phyloP scores from a whole-genome alignment of 2,329 filamentous ascomycete genomes.

The Aureobasidium subglaciale region DNA sequence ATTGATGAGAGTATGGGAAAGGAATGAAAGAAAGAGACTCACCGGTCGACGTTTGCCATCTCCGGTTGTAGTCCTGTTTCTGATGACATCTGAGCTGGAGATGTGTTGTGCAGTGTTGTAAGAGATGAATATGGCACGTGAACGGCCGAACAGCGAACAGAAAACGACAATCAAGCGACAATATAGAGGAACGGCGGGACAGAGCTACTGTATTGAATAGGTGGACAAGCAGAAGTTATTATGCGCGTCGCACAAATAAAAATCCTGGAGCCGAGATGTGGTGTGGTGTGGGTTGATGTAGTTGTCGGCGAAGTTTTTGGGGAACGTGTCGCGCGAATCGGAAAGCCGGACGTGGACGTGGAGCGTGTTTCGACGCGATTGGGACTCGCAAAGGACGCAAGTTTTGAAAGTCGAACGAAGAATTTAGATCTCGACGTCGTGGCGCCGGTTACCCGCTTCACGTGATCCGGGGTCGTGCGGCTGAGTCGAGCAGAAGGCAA shows the following conservation, averaged over 20 bases:
- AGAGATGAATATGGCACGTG: constrained; percentile 10
- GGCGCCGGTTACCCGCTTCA: background rate
- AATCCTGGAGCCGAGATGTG: constrained; percentile 1
- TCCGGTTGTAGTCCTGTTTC: constrained; percentile 15
- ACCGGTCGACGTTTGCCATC: constrained; percentile 49
- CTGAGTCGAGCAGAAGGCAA: constrained; percentile 7
- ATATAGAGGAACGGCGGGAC: constrained; percentile 9
- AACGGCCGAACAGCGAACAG: constrained; percentile 6
- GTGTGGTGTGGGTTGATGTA: background rate
- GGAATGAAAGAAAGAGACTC: constrained; percentile 36
- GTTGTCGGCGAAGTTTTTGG: background rate
- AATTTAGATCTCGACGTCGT: constrained; percentile 2
- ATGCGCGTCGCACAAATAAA: constrained; percentile 13
- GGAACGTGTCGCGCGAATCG: constrained; percentile 12
- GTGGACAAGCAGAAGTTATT: background rate
- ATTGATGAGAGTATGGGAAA: constrained; percentile 14
- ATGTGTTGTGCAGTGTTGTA: constrained; percentile 5
- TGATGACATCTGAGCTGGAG: constrained; percentile 10
- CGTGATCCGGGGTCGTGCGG: background rate
- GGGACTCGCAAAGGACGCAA: constrained; percentile 10
- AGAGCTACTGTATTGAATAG: constrained; percentile 4
- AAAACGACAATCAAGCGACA: constrained; percentile 13
- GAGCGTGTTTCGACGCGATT: constrained; percentile 14
- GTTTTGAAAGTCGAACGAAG: constrained; percentile 6
- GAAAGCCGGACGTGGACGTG: constrained; percentile 14